Conservation (phyloP, 2,329 filamentous ascomycete species). For the Rutstroemia sp. region DNA sequence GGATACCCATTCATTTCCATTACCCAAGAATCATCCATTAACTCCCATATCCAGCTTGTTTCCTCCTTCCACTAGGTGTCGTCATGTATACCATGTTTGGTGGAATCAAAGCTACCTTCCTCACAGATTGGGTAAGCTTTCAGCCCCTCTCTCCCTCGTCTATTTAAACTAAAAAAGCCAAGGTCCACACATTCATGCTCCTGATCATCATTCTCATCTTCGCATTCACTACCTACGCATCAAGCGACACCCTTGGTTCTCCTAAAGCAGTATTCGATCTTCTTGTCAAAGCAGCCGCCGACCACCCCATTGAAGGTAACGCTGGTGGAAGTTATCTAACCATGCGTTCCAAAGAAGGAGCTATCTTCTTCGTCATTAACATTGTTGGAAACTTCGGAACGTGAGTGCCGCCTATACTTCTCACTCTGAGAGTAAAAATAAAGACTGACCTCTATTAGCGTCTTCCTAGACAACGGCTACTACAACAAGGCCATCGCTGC, state of each 20-base stretch:
- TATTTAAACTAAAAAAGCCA: conserved; percentile 45
- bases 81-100: conserved; percentile 70
- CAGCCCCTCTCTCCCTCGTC: neutral
- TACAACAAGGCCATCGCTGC: conserved; percentile 94
- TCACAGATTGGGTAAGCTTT: conserved; percentile 43
- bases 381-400: conserved; percentile 72
- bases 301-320: conserved; percentile 74
- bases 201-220: conserved; percentile 83
- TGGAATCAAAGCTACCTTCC: conserved; percentile 80
- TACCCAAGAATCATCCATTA: neutral
- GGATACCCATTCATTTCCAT: neutral
- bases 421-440: no score
- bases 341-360: conserved; percentile 74
- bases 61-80: conserved; percentile 73
- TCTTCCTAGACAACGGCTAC: conserved; percentile 83
- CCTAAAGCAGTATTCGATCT: conserved; percentile 73
- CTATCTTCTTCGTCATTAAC: conserved; percentile 88
- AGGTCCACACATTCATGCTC: conserved; percentile 74
- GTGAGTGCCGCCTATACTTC: conserved; percentile 11
- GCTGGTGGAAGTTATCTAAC: conserved; percentile 76
- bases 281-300: conserved; percentile 57
- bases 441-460: conserved; percentile 30
- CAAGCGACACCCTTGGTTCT: conserved; percentile 63
- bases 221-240: conserved; percentile 73
- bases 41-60: conserved; percentile 45